phyloP scores from a whole-genome alignment of 208 protist genomes.

The Wallacemonas rigidus region DNA sequence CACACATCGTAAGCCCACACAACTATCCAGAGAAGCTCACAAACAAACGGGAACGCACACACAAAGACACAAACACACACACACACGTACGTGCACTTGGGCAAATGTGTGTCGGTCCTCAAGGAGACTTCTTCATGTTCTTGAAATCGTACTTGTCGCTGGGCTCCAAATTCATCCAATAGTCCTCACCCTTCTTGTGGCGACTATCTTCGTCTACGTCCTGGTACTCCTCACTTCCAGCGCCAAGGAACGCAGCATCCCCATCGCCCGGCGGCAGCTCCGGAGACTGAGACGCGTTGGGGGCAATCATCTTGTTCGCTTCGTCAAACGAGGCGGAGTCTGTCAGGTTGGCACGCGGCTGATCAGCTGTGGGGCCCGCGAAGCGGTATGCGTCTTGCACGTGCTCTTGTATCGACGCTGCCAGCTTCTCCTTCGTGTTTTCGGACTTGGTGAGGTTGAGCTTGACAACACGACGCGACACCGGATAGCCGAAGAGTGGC shows the following conservation, averaged over 20 bases:
- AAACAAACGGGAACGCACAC: neutral
- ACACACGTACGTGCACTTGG: neutral
- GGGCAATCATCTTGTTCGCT: conserved; percentile 90
- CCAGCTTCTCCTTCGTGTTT: conserved; percentile 89
- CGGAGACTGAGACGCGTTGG: conserved; percentile 68
- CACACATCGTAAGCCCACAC: no score
- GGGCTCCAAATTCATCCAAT: conserved; percentile 93
- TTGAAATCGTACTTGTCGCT: conserved; percentile 91
- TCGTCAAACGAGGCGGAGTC: conserved; percentile 89
- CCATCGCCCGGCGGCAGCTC: conserved; percentile 36
- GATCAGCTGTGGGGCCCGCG: conserved; percentile 80
- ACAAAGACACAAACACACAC: neutral
- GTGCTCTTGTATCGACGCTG: conserved; percentile 92
- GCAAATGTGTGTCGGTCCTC: neutral
- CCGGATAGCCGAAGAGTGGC: conserved; percentile 89
- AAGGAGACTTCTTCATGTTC: conserved; percentile 89
- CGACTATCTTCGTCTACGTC: conserved; percentile 79
- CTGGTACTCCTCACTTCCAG: conserved; percentile 61
- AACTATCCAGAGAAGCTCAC: neutral
- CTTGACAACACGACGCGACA: conserved; percentile 90
- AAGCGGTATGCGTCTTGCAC: conserved; percentile 92
- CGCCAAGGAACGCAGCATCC: conserved; percentile 40
- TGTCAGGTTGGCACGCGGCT: conserved; percentile 78
- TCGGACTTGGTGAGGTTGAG: conserved; percentile 89
- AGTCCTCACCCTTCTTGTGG: conserved; percentile 91